Conservation (phyloP, 1,284 basidiomycete species). For the Porogramme epimiltina region DNA sequence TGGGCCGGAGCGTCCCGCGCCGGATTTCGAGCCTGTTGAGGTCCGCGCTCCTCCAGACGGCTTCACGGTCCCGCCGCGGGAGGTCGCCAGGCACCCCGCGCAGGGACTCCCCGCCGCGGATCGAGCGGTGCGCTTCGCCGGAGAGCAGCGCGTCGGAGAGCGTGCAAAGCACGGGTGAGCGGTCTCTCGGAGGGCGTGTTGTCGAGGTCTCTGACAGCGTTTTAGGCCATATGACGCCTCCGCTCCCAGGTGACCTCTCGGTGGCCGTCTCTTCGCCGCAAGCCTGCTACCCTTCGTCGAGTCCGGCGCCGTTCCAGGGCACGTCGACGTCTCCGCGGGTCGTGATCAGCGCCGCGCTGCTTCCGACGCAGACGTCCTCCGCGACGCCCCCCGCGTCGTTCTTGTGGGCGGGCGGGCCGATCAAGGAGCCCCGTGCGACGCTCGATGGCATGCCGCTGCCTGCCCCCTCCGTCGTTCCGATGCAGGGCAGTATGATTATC, state of each 20-base stretch:
- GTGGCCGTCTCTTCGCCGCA: too few relatives aligned
- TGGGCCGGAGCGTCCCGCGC: constrained; percentile 11
- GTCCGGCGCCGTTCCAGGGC: too few relatives aligned
- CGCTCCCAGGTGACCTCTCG: too few relatives aligned
- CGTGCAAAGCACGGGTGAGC: too few relatives aligned
- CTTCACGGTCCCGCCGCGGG: not conserved
- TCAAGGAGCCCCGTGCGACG: constrained; percentile 1
- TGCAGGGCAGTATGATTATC: constrained; percentile 5
- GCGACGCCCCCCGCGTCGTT: not conserved
- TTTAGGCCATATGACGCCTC: too few relatives aligned
- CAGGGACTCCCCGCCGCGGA: too few relatives aligned
- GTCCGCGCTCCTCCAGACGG: constrained; percentile 10
- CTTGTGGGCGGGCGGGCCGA: not conserved
- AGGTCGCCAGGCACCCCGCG: too few relatives aligned
- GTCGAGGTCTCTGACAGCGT: too few relatives aligned
- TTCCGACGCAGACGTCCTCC: not conserved
- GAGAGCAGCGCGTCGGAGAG: too few relatives aligned
- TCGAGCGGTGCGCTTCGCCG: too few relatives aligned
- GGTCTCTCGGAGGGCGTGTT: too few relatives aligned
- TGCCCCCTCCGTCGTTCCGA: not conserved
- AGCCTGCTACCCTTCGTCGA: too few relatives aligned
- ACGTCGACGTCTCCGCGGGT: not conserved
- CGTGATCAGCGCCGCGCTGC: not conserved
- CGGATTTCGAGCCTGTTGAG: constrained; percentile 12
- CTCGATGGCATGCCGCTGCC: constrained; percentile 1